Conservation (phyloP, 768 basidiomycete species). For the Crassisporium funariophilum region DNA sequence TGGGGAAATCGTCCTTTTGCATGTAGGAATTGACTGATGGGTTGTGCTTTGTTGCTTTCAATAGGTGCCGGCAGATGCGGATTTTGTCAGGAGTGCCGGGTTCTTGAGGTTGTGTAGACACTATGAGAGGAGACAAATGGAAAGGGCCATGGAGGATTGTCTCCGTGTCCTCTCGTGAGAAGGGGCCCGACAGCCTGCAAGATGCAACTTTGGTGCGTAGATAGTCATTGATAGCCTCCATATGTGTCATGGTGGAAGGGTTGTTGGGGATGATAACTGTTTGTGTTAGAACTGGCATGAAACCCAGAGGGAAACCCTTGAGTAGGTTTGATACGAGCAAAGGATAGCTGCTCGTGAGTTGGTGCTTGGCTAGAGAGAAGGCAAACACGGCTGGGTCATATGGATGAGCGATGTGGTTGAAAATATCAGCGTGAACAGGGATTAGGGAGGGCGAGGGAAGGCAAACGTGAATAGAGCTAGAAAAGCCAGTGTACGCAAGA, state of each 20-base stretch:
- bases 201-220: constrained; percentile 21
- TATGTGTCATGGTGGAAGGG: background rate
- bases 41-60: constrained; percentile 13
- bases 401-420: constrained; percentile 13
- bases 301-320: constrained; percentile 20
- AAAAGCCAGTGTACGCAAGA: constrained; percentile 6
- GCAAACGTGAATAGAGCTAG: constrained; percentile 1
- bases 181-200: constrained; percentile 32
- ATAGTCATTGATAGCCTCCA: constrained; percentile 13
- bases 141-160: constrained; percentile 29
- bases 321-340: constrained; percentile 16
- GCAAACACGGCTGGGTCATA: constrained; percentile 20
- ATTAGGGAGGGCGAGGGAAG: background rate
- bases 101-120: constrained; percentile 23
- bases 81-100: constrained; percentile 27
- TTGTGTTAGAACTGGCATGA: background rate
- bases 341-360: constrained; percentile 13
- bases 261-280: background rate
- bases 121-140: constrained; percentile 30
- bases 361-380: constrained; percentile 6
- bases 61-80: constrained; percentile 30
- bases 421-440: background rate
- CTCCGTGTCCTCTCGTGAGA: constrained; percentile 13
- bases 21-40: constrained; percentile 29
- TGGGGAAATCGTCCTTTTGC: constrained; percentile 27